Base-by-base conservation (phyloP, 208 protist genomes). In the Strigomonas culicis region DNA sequence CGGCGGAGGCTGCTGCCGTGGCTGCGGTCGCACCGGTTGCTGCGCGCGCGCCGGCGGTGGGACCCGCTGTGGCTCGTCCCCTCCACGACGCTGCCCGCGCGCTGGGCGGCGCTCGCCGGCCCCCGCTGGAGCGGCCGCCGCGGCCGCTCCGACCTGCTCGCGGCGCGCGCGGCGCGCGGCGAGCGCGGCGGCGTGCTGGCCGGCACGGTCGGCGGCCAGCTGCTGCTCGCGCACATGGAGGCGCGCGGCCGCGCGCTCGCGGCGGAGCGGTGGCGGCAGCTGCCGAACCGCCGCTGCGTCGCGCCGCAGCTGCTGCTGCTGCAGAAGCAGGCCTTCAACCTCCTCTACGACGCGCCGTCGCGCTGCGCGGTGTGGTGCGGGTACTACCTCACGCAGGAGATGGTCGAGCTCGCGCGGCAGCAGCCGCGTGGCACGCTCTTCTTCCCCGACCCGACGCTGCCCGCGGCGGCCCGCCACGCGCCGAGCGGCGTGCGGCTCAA, bases 321-420 rank as follows among this genome's bases (percentile, higher is more conserved):
- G 25, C 80, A 73, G 30, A 70, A 68, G 32, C 72, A 78, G 11
- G 62, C 58, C 39, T 89, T 85, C 59, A 67, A 68, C 0, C 32
- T 84, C 3, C 64, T 85, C 8, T 89, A 89, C 66, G 70, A 81
- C 65, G 64, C 70, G 13, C 19, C 50, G 39, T 46, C 71, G 7
- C 72, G 74, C 6, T 70, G 73, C 11, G 34, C 78, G 10, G 59
- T 89, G 24, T 85, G 78, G 76, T 84, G 75, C 66, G 78, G 72
- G 7, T 85, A 73, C 68, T 78, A 75, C 66, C 24, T 85, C 21
- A 78, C 75, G 21, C 34, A 49, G 49, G 39, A 36, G 10, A 27
- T 27, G 15, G 50, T 71, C 13, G 36, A 66, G 28, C 64, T 66
- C 1, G 82, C 79, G 17, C 47, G 59, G 19, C 65, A 57, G 10